These are phyloP conservation scores for Eudorina sp. DNA, from an alignment of 139 green algal genomes.

Conservation along the genomic window DNA sequence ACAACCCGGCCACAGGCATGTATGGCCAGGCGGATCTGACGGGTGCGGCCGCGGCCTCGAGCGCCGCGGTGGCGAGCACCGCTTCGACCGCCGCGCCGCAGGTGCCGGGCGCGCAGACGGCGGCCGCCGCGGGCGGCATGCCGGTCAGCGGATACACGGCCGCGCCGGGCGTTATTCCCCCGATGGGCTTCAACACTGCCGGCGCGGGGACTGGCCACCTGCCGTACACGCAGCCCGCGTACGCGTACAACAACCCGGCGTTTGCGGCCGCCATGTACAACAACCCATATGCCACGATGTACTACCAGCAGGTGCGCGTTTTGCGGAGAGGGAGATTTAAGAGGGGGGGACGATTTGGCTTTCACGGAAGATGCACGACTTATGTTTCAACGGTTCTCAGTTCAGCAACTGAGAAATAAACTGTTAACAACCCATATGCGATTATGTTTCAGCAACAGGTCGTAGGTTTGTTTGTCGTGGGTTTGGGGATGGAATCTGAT, in stretches of 20 bases:
- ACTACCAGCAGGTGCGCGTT: conserved; percentile 39
- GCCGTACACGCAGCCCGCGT: conserved; percentile 27
- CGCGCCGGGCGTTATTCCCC: background rate
- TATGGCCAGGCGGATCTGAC: conserved; percentile 37
- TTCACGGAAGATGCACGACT: no score
- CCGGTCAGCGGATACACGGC: conserved; percentile 11
- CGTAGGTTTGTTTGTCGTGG: no score
- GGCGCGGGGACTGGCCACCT: conserved; percentile 1
- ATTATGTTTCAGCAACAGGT: no score
- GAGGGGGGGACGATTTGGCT: no score
- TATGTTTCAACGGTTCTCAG: no score
- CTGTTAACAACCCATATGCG: no score
- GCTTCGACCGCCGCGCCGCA: background rate
- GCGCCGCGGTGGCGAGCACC: background rate
- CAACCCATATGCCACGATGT: conserved; percentile 24
- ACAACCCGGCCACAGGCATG: conserved; percentile 37
- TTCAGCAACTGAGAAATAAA: no score
- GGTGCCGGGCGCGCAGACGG: background rate
- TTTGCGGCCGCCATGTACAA: conserved; percentile 39
- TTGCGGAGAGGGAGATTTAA: no score
- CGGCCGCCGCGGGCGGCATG: background rate
- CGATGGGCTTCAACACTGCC: conserved; percentile 41
- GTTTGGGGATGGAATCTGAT: no score
- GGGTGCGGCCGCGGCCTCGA: conserved; percentile 5
- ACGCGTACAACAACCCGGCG: conserved; percentile 26